These are phyloP conservation scores for Ophiocordyceps robertsii DNA, from an alignment of 2,329 filamentous ascomycete genomes.

Conservation along the genomic window DNA sequence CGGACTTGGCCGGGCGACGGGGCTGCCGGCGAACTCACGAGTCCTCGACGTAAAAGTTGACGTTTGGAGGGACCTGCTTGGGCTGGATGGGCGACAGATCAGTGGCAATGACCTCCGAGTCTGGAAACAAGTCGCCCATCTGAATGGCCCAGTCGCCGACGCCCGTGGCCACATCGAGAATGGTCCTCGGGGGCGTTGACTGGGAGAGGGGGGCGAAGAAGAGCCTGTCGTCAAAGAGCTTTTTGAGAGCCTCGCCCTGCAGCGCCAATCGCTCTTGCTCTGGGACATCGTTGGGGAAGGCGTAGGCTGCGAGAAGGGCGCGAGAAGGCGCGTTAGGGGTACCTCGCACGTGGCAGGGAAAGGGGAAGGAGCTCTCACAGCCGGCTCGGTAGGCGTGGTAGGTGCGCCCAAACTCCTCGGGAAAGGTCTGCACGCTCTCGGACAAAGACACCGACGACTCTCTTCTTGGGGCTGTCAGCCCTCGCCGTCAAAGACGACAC, in stretches of 20 bases:
- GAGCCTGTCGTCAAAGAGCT: slow-evolving; percentile 23
- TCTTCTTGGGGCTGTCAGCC: slow-evolving; percentile 3
- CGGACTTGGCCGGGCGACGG: neutral
- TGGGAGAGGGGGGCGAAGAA: slow-evolving; percentile 28
- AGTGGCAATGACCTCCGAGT: slow-evolving; percentile 44
- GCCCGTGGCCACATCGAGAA: slow-evolving; percentile 31
- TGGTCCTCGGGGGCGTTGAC: slow-evolving; percentile 18
- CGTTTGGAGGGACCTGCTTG: slow-evolving; percentile 53
- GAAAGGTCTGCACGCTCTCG: slow-evolving; percentile 27
- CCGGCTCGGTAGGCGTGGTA: slow-evolving; percentile 34
- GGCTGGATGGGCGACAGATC: slow-evolving; percentile 59
- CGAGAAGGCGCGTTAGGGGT: neutral
- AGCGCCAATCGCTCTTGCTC: slow-evolving; percentile 28
- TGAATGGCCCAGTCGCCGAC: slow-evolving; percentile 51
- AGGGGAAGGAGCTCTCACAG: slow-evolving; percentile 18
- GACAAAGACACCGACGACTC: slow-evolving; percentile 22
- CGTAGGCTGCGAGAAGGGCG: slow-evolving; percentile 30
- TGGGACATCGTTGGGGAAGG: slow-evolving; percentile 29
- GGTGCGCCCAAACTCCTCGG: slow-evolving; percentile 29
- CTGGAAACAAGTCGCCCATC: slow-evolving; percentile 48
- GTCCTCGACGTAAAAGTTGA: slow-evolving; percentile 63
- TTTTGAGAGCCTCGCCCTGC: slow-evolving; percentile 23
- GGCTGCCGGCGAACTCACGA: slow-evolving; percentile 17
- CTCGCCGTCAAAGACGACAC: neutral
- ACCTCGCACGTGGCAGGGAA: neutral